phyloP scores from a whole-genome alignment of 2,329 filamentous ascomycete species.

The Thermomyces lanuginosus region DNA sequence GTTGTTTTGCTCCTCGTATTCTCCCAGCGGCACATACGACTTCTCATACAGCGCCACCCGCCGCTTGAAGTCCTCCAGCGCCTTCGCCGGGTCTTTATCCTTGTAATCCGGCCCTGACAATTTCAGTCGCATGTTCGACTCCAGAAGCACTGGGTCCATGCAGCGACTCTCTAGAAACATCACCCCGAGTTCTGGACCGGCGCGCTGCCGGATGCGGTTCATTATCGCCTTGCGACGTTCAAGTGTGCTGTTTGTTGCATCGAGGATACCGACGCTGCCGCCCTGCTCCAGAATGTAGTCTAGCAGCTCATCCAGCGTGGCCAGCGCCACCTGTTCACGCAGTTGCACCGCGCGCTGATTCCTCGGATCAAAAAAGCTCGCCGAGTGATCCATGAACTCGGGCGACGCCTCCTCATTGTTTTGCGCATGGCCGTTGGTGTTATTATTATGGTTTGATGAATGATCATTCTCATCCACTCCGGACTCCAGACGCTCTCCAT shows the following conservation, averaged over 20 bases:
- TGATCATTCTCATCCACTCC: no score
- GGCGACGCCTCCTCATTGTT: constrained; percentile 20
- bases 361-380: constrained; percentile 81
- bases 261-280: constrained; percentile 84
- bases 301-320: constrained; percentile 79
- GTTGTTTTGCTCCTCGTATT: constrained; percentile 76
- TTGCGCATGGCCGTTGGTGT: background rate
- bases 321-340: constrained; percentile 79
- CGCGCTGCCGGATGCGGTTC: constrained; percentile 62
- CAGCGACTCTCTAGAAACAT: constrained; percentile 93
- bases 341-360: constrained; percentile 70
- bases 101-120: constrained; percentile 91
- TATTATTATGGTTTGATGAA: constrained; percentile 7
- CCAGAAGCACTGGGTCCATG: constrained; percentile 64
- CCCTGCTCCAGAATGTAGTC: constrained; percentile 71
- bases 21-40: constrained; percentile 76
- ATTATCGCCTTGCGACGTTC: constrained; percentile 70
- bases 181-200: constrained; percentile 72
- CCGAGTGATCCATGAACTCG: constrained; percentile 65
- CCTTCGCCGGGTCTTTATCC: constrained; percentile 73
- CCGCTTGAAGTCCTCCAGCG: constrained; percentile 79
- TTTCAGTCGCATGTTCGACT: constrained; percentile 95
- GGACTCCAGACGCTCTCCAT: no score
- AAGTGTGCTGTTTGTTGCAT: constrained; percentile 93
- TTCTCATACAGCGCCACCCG: constrained; percentile 88